Percentiles rank a stretch among this genome's conserved stretches.
Conservation (phyloP, 371 early-diverging fungal genomes). For the Smittium mucronatum region DNA sequence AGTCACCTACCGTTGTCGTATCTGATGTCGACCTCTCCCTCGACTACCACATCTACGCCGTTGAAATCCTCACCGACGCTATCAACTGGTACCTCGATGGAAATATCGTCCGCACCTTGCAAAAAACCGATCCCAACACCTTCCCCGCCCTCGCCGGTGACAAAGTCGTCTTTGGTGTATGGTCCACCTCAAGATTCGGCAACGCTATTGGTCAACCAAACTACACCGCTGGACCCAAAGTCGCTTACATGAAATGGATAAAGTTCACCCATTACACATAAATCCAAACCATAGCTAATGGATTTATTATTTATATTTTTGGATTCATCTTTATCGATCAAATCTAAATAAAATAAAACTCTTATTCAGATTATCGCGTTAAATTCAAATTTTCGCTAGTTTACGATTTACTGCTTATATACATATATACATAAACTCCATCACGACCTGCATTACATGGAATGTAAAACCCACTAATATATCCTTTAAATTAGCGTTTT, state of each 20-base stretch:
- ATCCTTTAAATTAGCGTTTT: too few species aligned
- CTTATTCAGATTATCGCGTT: too few species aligned
- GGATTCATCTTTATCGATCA: too few species aligned
- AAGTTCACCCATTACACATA: neutral
- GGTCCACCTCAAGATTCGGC: neutral
- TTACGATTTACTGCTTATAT: too few species aligned
- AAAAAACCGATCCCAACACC: neutral
- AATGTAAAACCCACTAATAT: too few species aligned
- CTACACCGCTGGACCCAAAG: neutral
- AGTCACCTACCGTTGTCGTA: neutral
- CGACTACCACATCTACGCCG: neutral
- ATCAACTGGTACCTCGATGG: neutral
- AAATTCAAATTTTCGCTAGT: too few species aligned
- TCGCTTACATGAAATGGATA: neutral
- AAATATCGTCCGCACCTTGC: neutral
- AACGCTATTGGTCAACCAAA: neutral
- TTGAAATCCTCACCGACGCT: neutral
- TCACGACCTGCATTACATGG: too few species aligned
- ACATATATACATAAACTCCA: too few species aligned
- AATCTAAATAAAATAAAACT: too few species aligned
- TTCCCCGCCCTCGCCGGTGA: neutral
- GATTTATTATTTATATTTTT: too few species aligned
- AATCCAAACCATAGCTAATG: too few species aligned
- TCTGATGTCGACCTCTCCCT: neutral
- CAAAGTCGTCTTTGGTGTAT: neutral